Evolutionary conservation across 345 rosid species (phyloP).

Genomic region (Gossypium sturtianum): DNA sequence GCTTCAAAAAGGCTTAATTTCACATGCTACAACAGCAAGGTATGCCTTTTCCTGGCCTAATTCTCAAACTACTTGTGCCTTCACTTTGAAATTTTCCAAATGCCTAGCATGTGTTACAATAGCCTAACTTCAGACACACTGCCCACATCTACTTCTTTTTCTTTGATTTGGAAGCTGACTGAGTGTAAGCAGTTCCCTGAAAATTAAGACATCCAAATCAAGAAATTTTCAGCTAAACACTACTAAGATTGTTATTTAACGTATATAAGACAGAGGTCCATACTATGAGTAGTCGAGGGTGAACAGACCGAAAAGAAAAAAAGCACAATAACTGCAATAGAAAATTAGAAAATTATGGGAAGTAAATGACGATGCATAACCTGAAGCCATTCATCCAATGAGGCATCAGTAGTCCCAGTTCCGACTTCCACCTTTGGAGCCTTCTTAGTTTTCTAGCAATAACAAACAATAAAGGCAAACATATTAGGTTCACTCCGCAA

Average conservation of each 20-base stretch:
- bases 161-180: constrained; percentile 56
- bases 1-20: not conserved
- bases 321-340: not conserved
- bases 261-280: not conserved
- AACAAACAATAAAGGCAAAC: constrained; percentile 9
- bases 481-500: not conserved
- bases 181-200: constrained; percentile 74
- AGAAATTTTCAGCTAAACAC: not conserved
- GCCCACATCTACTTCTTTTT: constrained; percentile 59
- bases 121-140: constrained; percentile 8
- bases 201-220: not conserved
- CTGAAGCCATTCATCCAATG: constrained; percentile 96
- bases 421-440: constrained; percentile 86
- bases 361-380: constrained; percentile 20
- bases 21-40: constrained; percentile 41
- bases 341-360: not conserved
- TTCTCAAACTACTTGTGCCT: constrained; percentile 22
- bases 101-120: constrained; percentile 32
- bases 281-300: not conserved
- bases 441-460: constrained; percentile 68
- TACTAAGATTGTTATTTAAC: not conserved
- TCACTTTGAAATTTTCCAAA: constrained; percentile 16
- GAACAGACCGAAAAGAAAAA: not conserved
- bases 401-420: constrained; percentile 58
- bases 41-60: constrained; percentile 26